Percentiles rank a stretch among this genome's conserved stretches.
Evolutionary conservation across 768 basidiomycete species (phyloP).

Genomic region (Suillus ampliporus): DNA sequence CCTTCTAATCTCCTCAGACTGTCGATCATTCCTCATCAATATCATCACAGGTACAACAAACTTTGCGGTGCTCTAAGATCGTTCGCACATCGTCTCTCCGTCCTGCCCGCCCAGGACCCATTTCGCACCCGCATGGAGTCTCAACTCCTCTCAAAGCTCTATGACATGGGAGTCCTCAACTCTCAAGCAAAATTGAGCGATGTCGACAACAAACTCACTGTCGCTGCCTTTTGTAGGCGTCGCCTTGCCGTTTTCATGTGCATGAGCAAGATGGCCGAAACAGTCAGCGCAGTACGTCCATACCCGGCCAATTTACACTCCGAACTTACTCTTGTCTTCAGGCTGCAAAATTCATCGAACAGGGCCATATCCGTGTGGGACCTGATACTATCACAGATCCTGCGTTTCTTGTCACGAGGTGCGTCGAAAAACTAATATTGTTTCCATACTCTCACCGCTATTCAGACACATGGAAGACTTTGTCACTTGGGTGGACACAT

Average conservation of each 20-base stretch:
- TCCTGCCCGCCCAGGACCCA: slow-evolving; percentile 89
- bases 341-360: slow-evolving; percentile 98
- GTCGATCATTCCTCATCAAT: slow-evolving; percentile 8
- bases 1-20: slow-evolving; percentile 4
- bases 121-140: slow-evolving; percentile 85
- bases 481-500: slow-evolving; percentile 99
- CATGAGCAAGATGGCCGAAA: slow-evolving; percentile 93
- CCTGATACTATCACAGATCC: slow-evolving; percentile 97
- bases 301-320: slow-evolving; percentile 11
- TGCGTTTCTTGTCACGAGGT: slow-evolving; percentile 93
- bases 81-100: slow-evolving; percentile 84
- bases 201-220: slow-evolving; percentile 92
- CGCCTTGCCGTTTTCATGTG: slow-evolving; percentile 93
- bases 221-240: slow-evolving; percentile 91
- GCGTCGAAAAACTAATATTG: slow-evolving; percentile 20
- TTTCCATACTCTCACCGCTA: slow-evolving; percentile 12
- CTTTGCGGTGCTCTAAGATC: slow-evolving; percentile 87
- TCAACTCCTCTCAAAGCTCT: slow-evolving; percentile 90
- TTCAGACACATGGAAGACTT: slow-evolving; percentile 97
- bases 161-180: slow-evolving; percentile 95
- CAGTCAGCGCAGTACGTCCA: slow-evolving; percentile 84
- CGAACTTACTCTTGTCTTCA: slow-evolving; percentile 38
- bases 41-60: slow-evolving; percentile 80
- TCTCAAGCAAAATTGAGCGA: slow-evolving; percentile 89
- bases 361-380: slow-evolving; percentile 96